Base-by-base conservation (phyloP, 306 rosid species). In the Malus fusca region DNA sequence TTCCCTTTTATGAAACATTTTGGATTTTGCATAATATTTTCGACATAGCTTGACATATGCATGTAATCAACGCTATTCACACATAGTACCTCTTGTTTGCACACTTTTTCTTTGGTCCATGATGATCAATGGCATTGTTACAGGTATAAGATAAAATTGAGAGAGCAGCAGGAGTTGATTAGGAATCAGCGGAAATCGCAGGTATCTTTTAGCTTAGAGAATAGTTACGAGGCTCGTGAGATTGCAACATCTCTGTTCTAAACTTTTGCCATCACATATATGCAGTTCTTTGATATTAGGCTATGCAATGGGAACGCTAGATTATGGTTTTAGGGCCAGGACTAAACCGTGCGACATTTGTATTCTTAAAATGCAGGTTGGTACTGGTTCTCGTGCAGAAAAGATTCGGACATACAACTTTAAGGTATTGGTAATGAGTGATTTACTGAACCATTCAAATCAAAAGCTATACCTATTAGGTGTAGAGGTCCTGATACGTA, bases 301-400 rank as follows among this genome's bases (percentile, higher is more conserved):
- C 18, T 59, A 73, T 59, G 22, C 26, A 73, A 23, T 59, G 7
- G 30, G 68, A 59, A 53, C 26, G 61, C 37, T 40, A 43, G 21
- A 15, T 43, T 42, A 11, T 26, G 44, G 25, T 61, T 61, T 60
- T 43, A 31, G 79, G 62, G 10, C 22, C 8, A 51, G 26, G 25
- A 37, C 33, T 25, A 22, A 23, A 43, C 60, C 31, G 11, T 67
- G 42, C 56, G 40, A 21, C 43, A 73, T 8, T 30, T 82, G 21
- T 76, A 55, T 81, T 62, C 69, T 61, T 42, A 56, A 63, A 63
- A 68, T 85, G 78, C 91, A 95, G 99, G 96, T 95, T 44, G 99
- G 99, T 55, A 92, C 99, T 13, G 99, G 99, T 72, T 90, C 97
- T 22, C 97, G 97, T 67, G 83, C 99, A 44, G 99, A 95, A 85